Conservation (phyloP, 108 stramenopile genomes). For the Pseudonitzschia multiseries region DNA sequence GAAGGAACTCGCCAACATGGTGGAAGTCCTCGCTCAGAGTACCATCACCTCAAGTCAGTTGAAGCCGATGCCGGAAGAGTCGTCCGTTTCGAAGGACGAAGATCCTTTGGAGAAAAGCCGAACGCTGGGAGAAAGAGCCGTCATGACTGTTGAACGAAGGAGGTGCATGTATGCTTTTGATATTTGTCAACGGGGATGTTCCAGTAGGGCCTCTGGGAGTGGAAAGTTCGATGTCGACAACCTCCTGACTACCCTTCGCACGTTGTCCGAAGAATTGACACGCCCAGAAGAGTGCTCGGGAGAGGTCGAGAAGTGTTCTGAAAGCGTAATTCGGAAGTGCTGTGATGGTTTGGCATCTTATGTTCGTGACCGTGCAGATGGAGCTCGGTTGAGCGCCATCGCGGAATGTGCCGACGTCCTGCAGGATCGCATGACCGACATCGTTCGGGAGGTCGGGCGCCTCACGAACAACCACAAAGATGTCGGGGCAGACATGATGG, state of each 20-base stretch:
- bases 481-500: slow-evolving; percentile 72
- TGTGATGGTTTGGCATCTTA: slow-evolving; percentile 86
- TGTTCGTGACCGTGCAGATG: slow-evolving; percentile 81
- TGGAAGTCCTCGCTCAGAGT: slow-evolving; percentile 61
- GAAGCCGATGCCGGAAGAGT: slow-evolving; percentile 38
- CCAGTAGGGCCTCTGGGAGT: slow-evolving; percentile 75
- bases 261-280: slow-evolving; percentile 75
- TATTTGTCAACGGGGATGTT: slow-evolving; percentile 74
- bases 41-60: slow-evolving; percentile 42
- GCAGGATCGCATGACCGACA: slow-evolving; percentile 60
- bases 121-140: slow-evolving; percentile 63
- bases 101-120: slow-evolving; percentile 67
- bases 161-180: slow-evolving; percentile 90
- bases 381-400: slow-evolving; percentile 80
- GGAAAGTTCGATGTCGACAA: slow-evolving; percentile 85
- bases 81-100: slow-evolving; percentile 37
- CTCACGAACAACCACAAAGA: slow-evolving; percentile 53
- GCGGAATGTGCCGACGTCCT: slow-evolving; percentile 87
- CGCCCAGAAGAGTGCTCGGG: slow-evolving; percentile 72
- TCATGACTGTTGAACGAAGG: slow-evolving; percentile 77
- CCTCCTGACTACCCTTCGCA: slow-evolving; percentile 64
- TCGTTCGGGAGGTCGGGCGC: slow-evolving; percentile 73
- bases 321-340: slow-evolving; percentile 75
- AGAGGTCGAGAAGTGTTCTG: slow-evolving; percentile 86
- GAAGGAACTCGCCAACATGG: slow-evolving; percentile 75